Evolutionary conservation across 805 yeast genomes (phyloP).

Genomic region (Lachancea mirantina): DNA sequence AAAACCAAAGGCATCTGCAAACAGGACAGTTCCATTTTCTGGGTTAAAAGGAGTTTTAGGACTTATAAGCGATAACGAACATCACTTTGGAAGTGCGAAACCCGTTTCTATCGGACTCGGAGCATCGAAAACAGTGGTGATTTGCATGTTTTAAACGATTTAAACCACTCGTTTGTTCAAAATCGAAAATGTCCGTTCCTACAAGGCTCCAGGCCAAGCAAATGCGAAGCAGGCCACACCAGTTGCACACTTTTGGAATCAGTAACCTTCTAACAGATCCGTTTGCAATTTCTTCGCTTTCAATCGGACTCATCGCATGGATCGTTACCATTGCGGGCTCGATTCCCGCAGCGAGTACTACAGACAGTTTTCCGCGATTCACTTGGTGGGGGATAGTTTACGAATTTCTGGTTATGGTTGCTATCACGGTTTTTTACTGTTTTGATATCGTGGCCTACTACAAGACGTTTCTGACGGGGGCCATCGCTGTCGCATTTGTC

Average conservation of each 20-base stretch:
- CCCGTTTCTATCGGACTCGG: no score
- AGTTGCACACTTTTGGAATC: slow-evolving; percentile 26
- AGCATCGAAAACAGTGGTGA: no score
- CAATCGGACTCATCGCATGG: slow-evolving; percentile 77
- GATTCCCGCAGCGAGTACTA: slow-evolving; percentile 44
- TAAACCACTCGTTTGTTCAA: no score
- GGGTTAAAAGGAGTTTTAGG: no score
- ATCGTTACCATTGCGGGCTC: slow-evolving; percentile 84
- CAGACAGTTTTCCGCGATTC: slow-evolving; percentile 60
- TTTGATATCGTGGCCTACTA: slow-evolving; percentile 62
- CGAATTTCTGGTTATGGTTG: slow-evolving; percentile 53
- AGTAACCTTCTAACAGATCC: slow-evolving; percentile 72
- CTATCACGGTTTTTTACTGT: slow-evolving; percentile 47
- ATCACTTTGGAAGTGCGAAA: no score
- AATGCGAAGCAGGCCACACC: slow-evolving; percentile 22
- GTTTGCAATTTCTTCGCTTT: slow-evolving; percentile 74
- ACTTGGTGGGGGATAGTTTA: slow-evolving; percentile 96
- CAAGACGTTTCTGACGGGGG: slow-evolving; percentile 39
- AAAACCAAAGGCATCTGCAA: no score
- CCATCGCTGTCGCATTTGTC: slow-evolving; percentile 60
- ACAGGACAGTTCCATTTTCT: no score
- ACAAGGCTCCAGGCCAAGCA: slow-evolving; percentile 20
- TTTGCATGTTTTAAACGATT: no score
- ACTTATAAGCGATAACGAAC: no score
- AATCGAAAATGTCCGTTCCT: slow-evolving; percentile 17